Conservation (phyloP, 371 early-diverging fungal species). For the Mortierella sp. region DNA sequence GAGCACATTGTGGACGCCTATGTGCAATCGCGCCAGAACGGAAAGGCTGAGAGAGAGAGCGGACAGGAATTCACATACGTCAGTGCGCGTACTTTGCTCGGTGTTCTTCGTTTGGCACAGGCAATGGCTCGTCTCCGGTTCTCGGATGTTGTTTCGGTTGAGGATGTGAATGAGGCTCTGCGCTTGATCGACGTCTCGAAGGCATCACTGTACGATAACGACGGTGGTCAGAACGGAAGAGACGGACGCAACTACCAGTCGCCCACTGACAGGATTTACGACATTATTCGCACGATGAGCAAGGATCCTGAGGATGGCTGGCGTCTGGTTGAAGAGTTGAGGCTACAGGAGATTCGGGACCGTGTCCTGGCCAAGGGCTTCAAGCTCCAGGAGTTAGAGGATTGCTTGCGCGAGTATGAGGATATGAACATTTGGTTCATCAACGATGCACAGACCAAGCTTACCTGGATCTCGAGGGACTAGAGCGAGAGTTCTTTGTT, state of each 20-base stretch:
- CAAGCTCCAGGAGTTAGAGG: constrained; percentile 79
- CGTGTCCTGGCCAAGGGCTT: constrained; percentile 84
- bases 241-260: constrained; percentile 60
- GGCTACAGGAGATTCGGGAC: constrained; percentile 69
- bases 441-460: constrained; percentile 71
- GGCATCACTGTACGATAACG: constrained; percentile 65
- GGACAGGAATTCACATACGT: constrained; percentile 76
- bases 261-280: constrained; percentile 73
- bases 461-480: constrained; percentile 62
- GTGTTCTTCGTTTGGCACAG: constrained; percentile 94
- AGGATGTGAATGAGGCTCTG: constrained; percentile 97
- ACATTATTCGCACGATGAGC: constrained; percentile 75
- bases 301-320: constrained; percentile 57
- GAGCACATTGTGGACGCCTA: constrained; percentile 93
- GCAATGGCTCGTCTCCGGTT: constrained; percentile 93
- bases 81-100: constrained; percentile 91
- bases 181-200: constrained; percentile 93
- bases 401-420: constrained; percentile 78
- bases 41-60: constrained; percentile 74
- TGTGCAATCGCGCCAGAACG: constrained; percentile 83
- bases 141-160: constrained; percentile 79
- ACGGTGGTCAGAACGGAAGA: constrained; percentile 57
- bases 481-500: constrained; percentile 4
- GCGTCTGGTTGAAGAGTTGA: constrained; percentile 47
- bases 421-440: constrained; percentile 84